Percentiles rank a stretch among this genome's conserved stretches.
Evolutionary conservation across 2,329 filamentous ascomycete species (phyloP).

Genomic region (Capronia coronata): DNA sequence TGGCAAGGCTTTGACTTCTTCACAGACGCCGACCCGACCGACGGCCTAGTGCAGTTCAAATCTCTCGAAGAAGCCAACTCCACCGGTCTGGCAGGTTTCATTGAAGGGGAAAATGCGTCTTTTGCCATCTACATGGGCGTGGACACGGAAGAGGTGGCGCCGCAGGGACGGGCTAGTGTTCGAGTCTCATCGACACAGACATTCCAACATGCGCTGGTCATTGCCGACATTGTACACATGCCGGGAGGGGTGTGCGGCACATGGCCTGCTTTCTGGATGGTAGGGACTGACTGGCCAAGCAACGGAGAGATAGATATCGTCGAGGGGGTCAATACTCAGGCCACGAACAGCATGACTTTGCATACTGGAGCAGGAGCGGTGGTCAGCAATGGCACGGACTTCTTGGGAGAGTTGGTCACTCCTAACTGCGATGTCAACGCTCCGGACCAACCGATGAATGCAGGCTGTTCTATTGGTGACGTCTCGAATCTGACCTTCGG

Average conservation of each 20-base stretch:
- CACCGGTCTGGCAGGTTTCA: slow-evolving; percentile 31
- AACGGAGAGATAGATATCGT: slow-evolving; percentile 49
- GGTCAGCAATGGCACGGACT: slow-evolving; percentile 30
- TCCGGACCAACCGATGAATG: slow-evolving; percentile 34
- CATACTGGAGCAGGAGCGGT: slow-evolving; percentile 42
- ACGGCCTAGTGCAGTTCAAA: slow-evolving; percentile 48
- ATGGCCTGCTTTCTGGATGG: slow-evolving; percentile 47
- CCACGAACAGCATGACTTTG: slow-evolving; percentile 43
- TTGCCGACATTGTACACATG: slow-evolving; percentile 46
- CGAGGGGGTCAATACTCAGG: slow-evolving; percentile 46
- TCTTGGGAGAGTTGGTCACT: slow-evolving; percentile 47
- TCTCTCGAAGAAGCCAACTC: slow-evolving; percentile 37
- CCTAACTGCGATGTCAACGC: slow-evolving; percentile 47
- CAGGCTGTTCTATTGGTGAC: slow-evolving; percentile 38
- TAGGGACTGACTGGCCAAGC: slow-evolving; percentile 36
- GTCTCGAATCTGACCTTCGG: slow-evolving; percentile 41
- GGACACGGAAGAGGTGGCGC: slow-evolving; percentile 33
- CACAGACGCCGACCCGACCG: slow-evolving; percentile 43
- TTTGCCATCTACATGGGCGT: slow-evolving; percentile 41
- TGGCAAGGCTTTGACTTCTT: slow-evolving; percentile 48
- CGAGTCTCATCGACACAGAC: slow-evolving; percentile 41
- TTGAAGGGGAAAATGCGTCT: slow-evolving; percentile 32
- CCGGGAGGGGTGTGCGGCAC: slow-evolving; percentile 44
- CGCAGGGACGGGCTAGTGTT: slow-evolving; percentile 39
- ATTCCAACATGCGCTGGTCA: slow-evolving; percentile 43